phyloP scores from a whole-genome alignment of 148 eudicot genomes.

The Heliosperma pusillum region DNA sequence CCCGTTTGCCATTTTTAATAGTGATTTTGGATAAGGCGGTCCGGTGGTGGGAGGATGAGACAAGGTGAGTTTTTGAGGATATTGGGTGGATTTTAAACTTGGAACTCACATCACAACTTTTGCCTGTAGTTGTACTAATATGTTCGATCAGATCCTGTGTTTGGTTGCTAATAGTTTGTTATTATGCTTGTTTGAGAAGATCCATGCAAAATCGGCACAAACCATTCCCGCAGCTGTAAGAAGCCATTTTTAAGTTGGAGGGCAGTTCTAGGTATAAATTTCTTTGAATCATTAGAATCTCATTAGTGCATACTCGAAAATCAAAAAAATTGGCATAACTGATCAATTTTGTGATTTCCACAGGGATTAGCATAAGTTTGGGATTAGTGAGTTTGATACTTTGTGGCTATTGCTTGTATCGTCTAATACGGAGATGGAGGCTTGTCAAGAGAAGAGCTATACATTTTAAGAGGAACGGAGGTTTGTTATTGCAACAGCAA shows the following conservation, averaged over 20 bases:
- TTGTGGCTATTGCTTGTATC: constrained; percentile 7
- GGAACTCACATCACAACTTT: too few relatives aligned
- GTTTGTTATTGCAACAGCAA: constrained; percentile 13
- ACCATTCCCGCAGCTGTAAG: constrained; percentile 9
- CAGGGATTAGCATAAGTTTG: constrained; percentile 23
- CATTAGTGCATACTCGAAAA: neutral
- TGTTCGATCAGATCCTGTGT: neutral
- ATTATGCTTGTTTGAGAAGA: constrained; percentile 1
- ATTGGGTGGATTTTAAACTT: too few relatives aligned
- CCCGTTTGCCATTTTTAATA: too few relatives aligned
- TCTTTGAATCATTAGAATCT: neutral
- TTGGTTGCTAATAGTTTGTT: neutral
- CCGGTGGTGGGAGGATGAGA: too few relatives aligned
- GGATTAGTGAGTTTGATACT: constrained; percentile 17
- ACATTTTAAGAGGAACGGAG: constrained; percentile 10
- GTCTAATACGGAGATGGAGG: neutral
- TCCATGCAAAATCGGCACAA: constrained; percentile 12
- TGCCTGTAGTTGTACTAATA: too few relatives aligned
- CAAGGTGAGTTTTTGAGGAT: too few relatives aligned
- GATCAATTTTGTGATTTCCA: neutral
- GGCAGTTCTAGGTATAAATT: constrained; percentile 14
- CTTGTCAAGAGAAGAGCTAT: neutral
- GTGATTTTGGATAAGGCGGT: too few relatives aligned
- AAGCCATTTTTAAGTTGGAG: constrained; percentile 10
- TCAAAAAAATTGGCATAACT: neutral